A percentile compares a stretch with the other conserved stretches of the same genome.
Conservation (phyloP, 75 land plant genomes). For the Pinus tabuliformis region DNA sequence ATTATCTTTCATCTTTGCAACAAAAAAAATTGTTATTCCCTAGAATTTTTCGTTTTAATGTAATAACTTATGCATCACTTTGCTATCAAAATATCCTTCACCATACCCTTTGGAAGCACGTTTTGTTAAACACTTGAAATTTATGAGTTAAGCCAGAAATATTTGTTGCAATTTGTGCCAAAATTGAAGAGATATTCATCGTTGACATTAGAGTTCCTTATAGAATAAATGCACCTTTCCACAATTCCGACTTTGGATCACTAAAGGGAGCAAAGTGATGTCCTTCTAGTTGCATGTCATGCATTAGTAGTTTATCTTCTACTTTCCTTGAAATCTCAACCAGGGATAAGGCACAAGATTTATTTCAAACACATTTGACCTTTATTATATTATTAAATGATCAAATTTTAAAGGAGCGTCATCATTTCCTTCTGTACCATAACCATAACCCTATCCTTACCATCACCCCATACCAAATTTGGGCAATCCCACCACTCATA, state of each 20-base stretch:
- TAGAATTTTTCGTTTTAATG: no score
- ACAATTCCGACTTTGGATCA: constrained; percentile 22
- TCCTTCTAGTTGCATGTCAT: constrained; percentile 34
- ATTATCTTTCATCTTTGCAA: no score
- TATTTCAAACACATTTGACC: constrained; percentile 70
- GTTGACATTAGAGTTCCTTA: constrained; percentile 23
- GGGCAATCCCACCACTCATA: constrained; percentile 77
- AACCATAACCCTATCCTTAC: constrained; percentile 49
- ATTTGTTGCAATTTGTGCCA: constrained; percentile 45
- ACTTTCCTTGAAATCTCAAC: constrained; percentile 21
- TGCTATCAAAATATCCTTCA: no score
- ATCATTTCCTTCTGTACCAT: constrained; percentile 80
- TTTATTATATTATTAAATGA: constrained; percentile 62
- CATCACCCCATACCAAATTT: constrained; percentile 92
- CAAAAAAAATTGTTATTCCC: no score
- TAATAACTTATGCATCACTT: no score
- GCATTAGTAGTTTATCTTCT: constrained; percentile 33
- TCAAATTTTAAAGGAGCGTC: constrained; percentile 79
- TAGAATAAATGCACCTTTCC: constrained; percentile 17
- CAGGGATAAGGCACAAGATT: constrained; percentile 32
- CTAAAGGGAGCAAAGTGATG: constrained; percentile 55
- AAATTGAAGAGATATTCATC: constrained; percentile 9
- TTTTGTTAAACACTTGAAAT: constrained; percentile 38
- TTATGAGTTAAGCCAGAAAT: constrained; percentile 74
- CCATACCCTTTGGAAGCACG: no score